phyloP scores from a whole-genome alignment of 1,284 basidiomycete genomes.

The Exsudoporus floridanus region DNA sequence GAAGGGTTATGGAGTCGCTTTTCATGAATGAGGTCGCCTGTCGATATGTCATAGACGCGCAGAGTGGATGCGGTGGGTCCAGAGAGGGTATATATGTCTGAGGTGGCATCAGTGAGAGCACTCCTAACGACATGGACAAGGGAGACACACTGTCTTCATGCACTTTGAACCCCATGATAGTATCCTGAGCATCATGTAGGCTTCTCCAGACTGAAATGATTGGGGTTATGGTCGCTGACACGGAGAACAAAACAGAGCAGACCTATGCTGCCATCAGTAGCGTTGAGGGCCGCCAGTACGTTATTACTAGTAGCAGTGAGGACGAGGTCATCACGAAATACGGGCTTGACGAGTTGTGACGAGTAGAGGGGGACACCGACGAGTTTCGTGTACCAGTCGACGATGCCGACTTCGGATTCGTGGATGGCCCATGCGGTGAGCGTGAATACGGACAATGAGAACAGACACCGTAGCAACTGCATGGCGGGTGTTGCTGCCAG shows the following conservation, averaged over 20 bases:
- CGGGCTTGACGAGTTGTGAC: conserved; percentile 51
- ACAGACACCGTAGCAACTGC: conserved; percentile 18
- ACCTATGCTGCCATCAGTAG: conserved; percentile 74
- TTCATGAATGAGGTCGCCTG: conserved; percentile 74
- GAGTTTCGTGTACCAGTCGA: conserved; percentile 83
- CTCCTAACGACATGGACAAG: neutral
- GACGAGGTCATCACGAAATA: conserved; percentile 58
- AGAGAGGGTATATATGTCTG: conserved; percentile 74
- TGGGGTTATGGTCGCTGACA: conserved; percentile 9
- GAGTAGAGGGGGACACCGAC: conserved; percentile 66
- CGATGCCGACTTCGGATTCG: conserved; percentile 74
- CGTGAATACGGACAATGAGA: conserved; percentile 11
- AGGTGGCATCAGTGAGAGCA: conserved; percentile 2
- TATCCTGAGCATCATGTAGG: conserved; percentile 65
- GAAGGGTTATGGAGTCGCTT: conserved; percentile 52
- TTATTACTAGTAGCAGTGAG: conserved; percentile 75
- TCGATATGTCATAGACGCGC: conserved; percentile 66
- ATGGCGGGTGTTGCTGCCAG: conserved; percentile 12
- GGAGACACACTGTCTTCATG: conserved; percentile 55
- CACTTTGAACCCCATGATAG: conserved; percentile 67
- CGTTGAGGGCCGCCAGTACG: conserved; percentile 76
- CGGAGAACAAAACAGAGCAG: neutral
- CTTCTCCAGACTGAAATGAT: conserved; percentile 74
- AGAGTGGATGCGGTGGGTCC: conserved; percentile 71
- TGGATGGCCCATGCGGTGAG: conserved; percentile 48